These are phyloP conservation scores for Cryphonectria japonica DNA, from an alignment of 2,329 filamentous ascomycete genomes.

Conservation along the genomic window DNA sequence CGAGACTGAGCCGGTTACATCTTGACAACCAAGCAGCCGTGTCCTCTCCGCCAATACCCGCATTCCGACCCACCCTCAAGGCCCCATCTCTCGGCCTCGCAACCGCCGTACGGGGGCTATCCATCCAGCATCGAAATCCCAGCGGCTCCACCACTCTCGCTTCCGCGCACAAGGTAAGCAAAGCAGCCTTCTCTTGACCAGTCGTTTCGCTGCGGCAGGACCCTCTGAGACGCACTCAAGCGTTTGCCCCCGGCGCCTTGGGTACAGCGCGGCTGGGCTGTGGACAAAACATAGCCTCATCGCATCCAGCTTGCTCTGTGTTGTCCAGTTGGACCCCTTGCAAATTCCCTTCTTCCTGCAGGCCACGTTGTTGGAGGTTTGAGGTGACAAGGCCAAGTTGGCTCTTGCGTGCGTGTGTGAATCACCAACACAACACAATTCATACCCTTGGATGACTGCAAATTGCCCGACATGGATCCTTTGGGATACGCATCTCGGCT, in stretches of 20 bases:
- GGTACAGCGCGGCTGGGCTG: slow-evolving; percentile 2
- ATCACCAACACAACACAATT: background rate
- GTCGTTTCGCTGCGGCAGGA: slow-evolving; percentile 25
- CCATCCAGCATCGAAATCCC: slow-evolving; percentile 3
- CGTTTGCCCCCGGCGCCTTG: slow-evolving; percentile 13
- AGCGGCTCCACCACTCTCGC: slow-evolving; percentile 23
- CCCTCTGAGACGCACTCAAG: slow-evolving; percentile 23
- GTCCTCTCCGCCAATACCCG: slow-evolving; percentile 20
- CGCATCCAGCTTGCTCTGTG: slow-evolving; percentile 7
- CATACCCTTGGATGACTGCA: slow-evolving; percentile 12
- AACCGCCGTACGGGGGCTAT: slow-evolving; percentile 14
- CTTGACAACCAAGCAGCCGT: slow-evolving; percentile 16
- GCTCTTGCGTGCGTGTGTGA: background rate
- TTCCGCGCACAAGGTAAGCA: slow-evolving; percentile 24
- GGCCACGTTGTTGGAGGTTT: slow-evolving; percentile 12
- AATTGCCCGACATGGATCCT: slow-evolving; percentile 21
- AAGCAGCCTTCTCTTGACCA: slow-evolving; percentile 15
- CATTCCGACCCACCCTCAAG: slow-evolving; percentile 5
- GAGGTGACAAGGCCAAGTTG: slow-evolving; percentile 24
- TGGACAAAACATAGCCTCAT: slow-evolving; percentile 14
- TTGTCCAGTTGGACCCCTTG: background rate
- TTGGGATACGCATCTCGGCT: slow-evolving; percentile 18
- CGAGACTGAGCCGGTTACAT: slow-evolving; percentile 26
- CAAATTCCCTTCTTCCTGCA: slow-evolving; percentile 11
- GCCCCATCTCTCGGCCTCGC: slow-evolving; percentile 11